Evolutionary conservation across 192 early-diverging fungal species (phyloP).

Genomic region (Funneliformis mosseae): DNA sequence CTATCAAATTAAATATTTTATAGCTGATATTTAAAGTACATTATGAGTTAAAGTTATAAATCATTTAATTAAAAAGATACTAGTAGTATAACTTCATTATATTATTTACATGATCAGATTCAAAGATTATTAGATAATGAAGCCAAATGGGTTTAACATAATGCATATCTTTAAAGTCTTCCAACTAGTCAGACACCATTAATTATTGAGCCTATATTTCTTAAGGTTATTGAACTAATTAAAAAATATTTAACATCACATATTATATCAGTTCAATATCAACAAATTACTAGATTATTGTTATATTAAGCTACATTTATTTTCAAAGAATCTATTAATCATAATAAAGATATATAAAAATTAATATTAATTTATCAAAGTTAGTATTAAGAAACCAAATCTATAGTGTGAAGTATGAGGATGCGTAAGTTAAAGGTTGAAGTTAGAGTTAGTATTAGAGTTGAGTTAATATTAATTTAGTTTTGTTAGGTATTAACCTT

Average conservation of each 20-base stretch:
- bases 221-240: not conserved
- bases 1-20: not conserved
- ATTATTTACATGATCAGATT: not conserved
- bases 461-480: too few relatives aligned
- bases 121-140: not conserved
- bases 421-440: too few relatives aligned
- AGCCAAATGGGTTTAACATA: not conserved
- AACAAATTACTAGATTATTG: not conserved
- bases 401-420: too few relatives aligned
- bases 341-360: not conserved
- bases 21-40: not conserved
- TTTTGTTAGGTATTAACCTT: too few relatives aligned
- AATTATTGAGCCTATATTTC: slow-evolving; percentile 1
- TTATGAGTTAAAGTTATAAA: not conserved
- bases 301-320: not conserved
- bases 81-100: not conserved
- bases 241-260: not conserved
- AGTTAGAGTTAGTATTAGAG: too few relatives aligned
- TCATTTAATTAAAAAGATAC: not conserved
- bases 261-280: not conserved
- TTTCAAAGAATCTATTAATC: not conserved
- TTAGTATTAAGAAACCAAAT: too few relatives aligned
- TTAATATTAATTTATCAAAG: not conserved
- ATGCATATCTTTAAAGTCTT: slow-evolving; percentile 1
- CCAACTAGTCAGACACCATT: not conserved